Evolutionary conservation across 768 basidiomycete species (phyloP), one percentile per base, ranked within the genome.

Genomic region (Agaricus sinodeliciosus): DNA sequence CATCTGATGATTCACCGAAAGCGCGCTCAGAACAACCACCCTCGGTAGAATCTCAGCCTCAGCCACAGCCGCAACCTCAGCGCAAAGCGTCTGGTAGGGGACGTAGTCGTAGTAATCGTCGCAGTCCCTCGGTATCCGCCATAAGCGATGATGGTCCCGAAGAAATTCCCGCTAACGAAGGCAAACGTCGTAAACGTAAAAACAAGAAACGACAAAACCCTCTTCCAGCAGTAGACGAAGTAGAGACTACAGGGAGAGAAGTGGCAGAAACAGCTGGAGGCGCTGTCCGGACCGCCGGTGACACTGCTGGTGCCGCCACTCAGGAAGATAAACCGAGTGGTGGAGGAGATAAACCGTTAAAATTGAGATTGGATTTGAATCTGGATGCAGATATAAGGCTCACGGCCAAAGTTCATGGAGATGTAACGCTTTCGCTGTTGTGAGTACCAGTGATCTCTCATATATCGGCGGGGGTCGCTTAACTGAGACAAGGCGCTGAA

Each of bases 371-470:
- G 46, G 66, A 69, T 48, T 55, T 70, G 35, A 69, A 70, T 43
- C 47, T 70, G 51, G 65, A 69, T 45, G 66, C 67, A 41, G 65
- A 68, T 22, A 63, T 69, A 34, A 58, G 65, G 46, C 57, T 70
- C 52, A 68, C 66, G 48, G 69, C 69, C 25, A 58, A 63, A 45
- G 59, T 68, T 15, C 64, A 68, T 52, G 69, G 67, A 27, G 67
- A 70, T 46, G 55, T 70, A 7, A 68, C 68, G 0, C 62, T 68
- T 19, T 63, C 66, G 0, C 58, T 69, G 34, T 55, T 68, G 66
- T 62, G 43, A 62, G 61, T 60, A 50, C 36, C 31, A 31, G 6
- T 31, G 7, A 45, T 22, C 25, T 44, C 27, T 15, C 46, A 15
- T n/a, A 13, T 27, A 25, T 44, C 44, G 44, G 27, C 9, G 15